phyloP scores from a whole-genome alignment of 2,329 filamentous ascomycete species.

The Elsinoe ampelina region DNA sequence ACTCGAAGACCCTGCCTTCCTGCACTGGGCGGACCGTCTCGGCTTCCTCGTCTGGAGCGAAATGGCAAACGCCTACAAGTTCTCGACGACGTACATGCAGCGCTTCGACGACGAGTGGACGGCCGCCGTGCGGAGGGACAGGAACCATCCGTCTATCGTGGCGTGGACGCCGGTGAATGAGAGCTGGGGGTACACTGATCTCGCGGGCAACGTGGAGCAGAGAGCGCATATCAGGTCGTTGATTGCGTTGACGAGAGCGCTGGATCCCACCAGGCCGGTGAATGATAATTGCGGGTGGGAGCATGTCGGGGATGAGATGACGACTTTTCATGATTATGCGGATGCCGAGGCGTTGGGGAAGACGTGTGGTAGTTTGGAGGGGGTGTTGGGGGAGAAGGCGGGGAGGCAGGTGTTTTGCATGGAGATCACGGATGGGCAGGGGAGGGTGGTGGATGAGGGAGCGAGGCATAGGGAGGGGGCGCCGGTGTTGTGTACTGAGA shows the following conservation, averaged over 20 bases:
- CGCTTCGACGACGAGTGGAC: slow-evolving; percentile 57
- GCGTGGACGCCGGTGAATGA: slow-evolving; percentile 60
- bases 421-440: slow-evolving; percentile 29
- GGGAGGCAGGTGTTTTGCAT: slow-evolving; percentile 48
- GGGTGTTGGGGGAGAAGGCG: slow-evolving; percentile 44
- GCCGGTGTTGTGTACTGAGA: slow-evolving; percentile 58
- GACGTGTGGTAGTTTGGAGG: slow-evolving; percentile 45
- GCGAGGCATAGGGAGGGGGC: slow-evolving; percentile 43
- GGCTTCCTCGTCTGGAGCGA: slow-evolving; percentile 57
- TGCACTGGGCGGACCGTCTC: slow-evolving; percentile 52
- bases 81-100: slow-evolving; percentile 48
- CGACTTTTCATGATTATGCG: slow-evolving; percentile 60
- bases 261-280: slow-evolving; percentile 55
- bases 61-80: slow-evolving; percentile 57
- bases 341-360: slow-evolving; percentile 48
- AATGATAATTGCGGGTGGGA: slow-evolving; percentile 69
- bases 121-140: slow-evolving; percentile 52
- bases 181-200: slow-evolving; percentile 53
- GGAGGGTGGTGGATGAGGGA: slow-evolving; percentile 25
- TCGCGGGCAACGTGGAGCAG: slow-evolving; percentile 49
- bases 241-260: slow-evolving; percentile 54
- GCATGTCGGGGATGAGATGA: slow-evolving; percentile 54
- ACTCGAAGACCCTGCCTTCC: slow-evolving; percentile 52
- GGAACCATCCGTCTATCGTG: slow-evolving; percentile 56
- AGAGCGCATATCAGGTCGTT: slow-evolving; percentile 55